These are phyloP conservation scores for Ogataea thermomethanolica DNA, from an alignment of 805 yeast species.

Conservation along the genomic window DNA sequence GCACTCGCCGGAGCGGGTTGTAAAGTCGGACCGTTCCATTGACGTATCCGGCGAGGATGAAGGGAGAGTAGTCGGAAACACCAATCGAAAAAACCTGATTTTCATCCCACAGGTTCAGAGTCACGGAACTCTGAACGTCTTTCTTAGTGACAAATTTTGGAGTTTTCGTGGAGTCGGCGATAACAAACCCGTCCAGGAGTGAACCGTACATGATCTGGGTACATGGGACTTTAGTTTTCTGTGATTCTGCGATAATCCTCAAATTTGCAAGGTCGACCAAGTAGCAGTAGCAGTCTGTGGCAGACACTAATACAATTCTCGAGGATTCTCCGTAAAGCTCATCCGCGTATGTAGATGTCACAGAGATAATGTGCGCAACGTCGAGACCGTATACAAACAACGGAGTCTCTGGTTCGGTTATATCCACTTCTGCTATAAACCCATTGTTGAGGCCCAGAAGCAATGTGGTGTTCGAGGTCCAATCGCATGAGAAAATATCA, in stretches of 20 bases:
- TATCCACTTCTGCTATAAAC: conserved; percentile 27
- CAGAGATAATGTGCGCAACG: conserved; percentile 20
- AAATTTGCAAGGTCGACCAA: conserved; percentile 23
- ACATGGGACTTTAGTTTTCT: conserved; percentile 11
- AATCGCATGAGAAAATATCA: conserved; percentile 24
- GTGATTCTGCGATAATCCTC: conserved; percentile 13
- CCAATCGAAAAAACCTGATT: conserved; percentile 17
- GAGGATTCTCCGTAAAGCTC: conserved; percentile 11
- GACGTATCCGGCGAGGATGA: conserved; percentile 14
- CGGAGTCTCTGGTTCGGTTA: conserved; percentile 18
- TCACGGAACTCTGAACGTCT: conserved; percentile 13
- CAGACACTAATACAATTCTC: conserved; percentile 16
- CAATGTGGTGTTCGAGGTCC: conserved; percentile 27
- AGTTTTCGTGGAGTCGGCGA: conserved; percentile 16
- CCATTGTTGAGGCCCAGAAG: conserved; percentile 29
- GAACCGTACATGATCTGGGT: conserved; percentile 20
- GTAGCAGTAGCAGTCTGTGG: conserved; percentile 18
- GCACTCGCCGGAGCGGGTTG: conserved; percentile 15
- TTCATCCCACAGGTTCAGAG: conserved; percentile 17
- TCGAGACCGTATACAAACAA: conserved; percentile 24
- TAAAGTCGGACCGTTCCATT: conserved; percentile 21
- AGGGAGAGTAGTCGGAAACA: conserved; percentile 15
- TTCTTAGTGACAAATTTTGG: conserved; percentile 21
- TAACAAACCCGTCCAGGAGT: conserved; percentile 21
- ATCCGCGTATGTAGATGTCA: conserved; percentile 24